Evolutionary conservation across 2,329 filamentous ascomycete genomes (phyloP).

Genomic region (Onygena corvina): DNA sequence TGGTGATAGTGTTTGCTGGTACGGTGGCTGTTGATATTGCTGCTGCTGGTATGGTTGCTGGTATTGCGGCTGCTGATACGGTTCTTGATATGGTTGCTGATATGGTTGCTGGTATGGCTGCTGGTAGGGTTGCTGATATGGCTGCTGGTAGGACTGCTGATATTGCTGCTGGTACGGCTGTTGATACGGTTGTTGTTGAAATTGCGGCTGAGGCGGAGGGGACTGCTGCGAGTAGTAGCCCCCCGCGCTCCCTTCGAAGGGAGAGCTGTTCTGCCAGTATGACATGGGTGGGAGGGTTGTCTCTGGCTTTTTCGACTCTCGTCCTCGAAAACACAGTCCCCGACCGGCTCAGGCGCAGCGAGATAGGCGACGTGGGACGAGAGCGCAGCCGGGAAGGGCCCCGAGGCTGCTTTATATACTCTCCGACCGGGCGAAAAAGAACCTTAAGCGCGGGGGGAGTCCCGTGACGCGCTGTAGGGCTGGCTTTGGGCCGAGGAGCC

Average conservation of each 20-base stretch:
- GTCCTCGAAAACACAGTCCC: too few species aligned
- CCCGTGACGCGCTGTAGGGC: not conserved
- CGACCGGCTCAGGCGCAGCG: not conserved
- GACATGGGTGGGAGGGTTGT: not conserved
- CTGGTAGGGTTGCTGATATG: not conserved
- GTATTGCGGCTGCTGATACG: not conserved
- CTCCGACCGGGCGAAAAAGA: too few species aligned
- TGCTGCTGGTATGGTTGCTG: not conserved
- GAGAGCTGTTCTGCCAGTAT: not conserved
- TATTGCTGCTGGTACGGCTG: not conserved
- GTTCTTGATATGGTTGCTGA: not conserved
- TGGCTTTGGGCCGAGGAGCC: constrained; percentile 4
- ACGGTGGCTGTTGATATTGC: not conserved
- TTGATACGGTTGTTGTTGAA: too few species aligned
- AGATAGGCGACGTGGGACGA: not conserved
- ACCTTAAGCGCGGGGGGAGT: not conserved
- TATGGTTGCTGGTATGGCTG: not conserved
- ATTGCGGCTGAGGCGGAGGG: too few species aligned
- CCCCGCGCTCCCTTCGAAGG: not conserved
- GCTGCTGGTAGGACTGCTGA: not conserved
- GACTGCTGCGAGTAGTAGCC: not conserved
- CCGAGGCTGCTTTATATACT: not conserved
- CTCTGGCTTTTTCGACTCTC: not conserved
- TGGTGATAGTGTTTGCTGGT: not conserved
- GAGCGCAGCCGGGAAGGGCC: not conserved